phyloP scores from a whole-genome alignment of 2,329 filamentous ascomycete genomes.

The Cordyceps farinosa region DNA sequence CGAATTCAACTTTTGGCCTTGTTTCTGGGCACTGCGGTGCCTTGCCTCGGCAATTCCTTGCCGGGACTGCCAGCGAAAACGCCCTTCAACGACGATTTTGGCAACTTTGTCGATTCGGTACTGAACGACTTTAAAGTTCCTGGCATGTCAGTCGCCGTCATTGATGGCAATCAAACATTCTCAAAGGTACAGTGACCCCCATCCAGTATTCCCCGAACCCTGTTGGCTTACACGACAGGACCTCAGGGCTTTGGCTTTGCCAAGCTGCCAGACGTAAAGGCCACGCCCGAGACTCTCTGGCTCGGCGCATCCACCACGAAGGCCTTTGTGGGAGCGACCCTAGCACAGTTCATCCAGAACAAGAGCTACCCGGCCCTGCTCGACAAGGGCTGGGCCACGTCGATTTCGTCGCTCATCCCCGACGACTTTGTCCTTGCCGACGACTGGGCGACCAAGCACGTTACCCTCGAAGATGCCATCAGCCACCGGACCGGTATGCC shows the following conservation, averaged over 20 bases:
- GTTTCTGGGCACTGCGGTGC: not conserved
- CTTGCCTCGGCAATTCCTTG: not conserved
- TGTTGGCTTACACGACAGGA: not conserved
- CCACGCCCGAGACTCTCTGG: conserved; percentile 43
- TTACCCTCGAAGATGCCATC: conserved; percentile 48
- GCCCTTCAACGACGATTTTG: not conserved
- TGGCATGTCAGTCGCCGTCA: conserved; percentile 45
- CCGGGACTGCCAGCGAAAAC: not conserved
- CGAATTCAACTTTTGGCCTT: not conserved
- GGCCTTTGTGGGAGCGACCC: conserved; percentile 44
- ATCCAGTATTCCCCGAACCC: not conserved
- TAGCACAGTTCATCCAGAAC: conserved; percentile 44
- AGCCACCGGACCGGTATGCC: conserved; percentile 47
- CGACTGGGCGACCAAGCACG: conserved; percentile 36
- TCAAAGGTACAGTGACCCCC: conserved; percentile 30
- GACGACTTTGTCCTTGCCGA: conserved; percentile 45
- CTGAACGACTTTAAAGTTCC: conserved; percentile 43
- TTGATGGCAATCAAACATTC: conserved; percentile 42
- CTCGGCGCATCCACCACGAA: conserved; percentile 51
- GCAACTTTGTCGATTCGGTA: conserved; percentile 7
- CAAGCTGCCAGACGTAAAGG: conserved; percentile 35
- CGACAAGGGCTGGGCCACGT: conserved; percentile 40
- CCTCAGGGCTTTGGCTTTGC: conserved; percentile 9
- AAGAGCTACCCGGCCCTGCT: conserved; percentile 21
- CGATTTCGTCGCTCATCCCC: conserved; percentile 39